A percentile compares a stretch with the other conserved stretches of the same genome.
phyloP scores from a whole-genome alignment of 176 grass and related monocot genomes.

The Carex myosuroides region DNA sequence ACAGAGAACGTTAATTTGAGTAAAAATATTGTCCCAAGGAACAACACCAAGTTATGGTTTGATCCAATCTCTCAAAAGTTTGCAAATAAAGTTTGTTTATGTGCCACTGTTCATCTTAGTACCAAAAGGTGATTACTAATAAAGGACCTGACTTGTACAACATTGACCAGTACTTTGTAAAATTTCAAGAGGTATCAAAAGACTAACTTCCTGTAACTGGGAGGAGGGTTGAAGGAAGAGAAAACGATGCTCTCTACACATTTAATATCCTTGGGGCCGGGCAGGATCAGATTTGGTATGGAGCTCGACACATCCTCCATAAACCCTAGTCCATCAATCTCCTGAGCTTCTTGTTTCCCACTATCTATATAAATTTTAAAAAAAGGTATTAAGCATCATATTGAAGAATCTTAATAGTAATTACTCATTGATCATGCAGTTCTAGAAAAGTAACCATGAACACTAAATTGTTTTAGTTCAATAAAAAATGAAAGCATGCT shows the following conservation, averaged over 20 bases:
- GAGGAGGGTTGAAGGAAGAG: constrained; percentile 97
- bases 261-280: constrained; percentile 59
- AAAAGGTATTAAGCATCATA: constrained; percentile 14
- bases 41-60: neutral
- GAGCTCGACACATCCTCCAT: constrained; percentile 60
- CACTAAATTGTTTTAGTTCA: neutral
- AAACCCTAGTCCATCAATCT: constrained; percentile 87
- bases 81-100: neutral
- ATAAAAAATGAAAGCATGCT: neutral
- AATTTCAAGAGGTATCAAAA: neutral
- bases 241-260: constrained; percentile 76
- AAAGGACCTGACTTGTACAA: neutral
- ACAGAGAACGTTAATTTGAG: neutral
- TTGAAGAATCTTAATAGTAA: neutral
- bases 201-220: constrained; percentile 75
- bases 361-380: constrained; percentile 38
- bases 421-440: neutral
- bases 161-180: neutral
- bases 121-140: neutral
- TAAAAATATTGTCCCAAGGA: neutral
- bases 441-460: constrained; percentile 1
- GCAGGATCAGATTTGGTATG: constrained; percentile 49
- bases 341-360: constrained; percentile 53
- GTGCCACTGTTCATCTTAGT: neutral
- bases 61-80: neutral